Evolutionary conservation across 2,329 filamentous ascomycete species (phyloP).

Genomic region (Mollisiaceae sp.): DNA sequence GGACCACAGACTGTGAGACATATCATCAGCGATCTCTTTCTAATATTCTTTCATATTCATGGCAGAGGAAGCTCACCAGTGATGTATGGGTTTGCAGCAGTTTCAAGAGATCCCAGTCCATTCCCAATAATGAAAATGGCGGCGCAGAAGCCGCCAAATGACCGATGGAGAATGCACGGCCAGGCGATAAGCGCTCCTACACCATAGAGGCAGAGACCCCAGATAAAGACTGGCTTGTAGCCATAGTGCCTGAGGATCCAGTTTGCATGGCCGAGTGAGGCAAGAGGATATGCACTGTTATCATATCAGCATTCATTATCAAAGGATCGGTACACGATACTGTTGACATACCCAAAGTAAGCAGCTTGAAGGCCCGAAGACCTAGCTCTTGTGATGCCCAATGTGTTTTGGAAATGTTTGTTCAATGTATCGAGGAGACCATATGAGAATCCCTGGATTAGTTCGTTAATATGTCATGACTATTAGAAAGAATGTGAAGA

Average conservation of each 20-base stretch:
- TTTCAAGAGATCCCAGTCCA: constrained; percentile 76
- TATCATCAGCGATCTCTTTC: not conserved
- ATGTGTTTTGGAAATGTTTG: constrained; percentile 67
- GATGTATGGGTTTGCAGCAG: constrained; percentile 76
- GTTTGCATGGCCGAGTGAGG: constrained; percentile 68
- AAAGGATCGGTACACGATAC: too few species aligned
- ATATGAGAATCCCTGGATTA: constrained; percentile 80
- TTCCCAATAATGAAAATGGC: constrained; percentile 76
- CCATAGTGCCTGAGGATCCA: constrained; percentile 70
- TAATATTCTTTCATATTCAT: too few species aligned
- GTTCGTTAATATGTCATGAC: not conserved
- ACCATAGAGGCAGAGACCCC: constrained; percentile 74
- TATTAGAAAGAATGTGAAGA: constrained; percentile 40
- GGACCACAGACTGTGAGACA: constrained; percentile 67
- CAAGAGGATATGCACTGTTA: constrained; percentile 78
- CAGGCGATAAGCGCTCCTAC: constrained; percentile 80
- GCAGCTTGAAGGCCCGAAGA: constrained; percentile 66
- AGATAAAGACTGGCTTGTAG: constrained; percentile 69
- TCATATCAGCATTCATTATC: constrained; percentile 52
- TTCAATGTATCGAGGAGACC: constrained; percentile 85
- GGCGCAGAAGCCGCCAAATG: constrained; percentile 80
- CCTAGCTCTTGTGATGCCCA: constrained; percentile 58
- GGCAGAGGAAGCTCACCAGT: constrained; percentile 50
- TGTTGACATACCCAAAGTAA: constrained; percentile 70
- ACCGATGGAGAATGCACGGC: constrained; percentile 75